Evolutionary conservation across 768 basidiomycete species (phyloP).

Genomic region (Ramaria sp.): DNA sequence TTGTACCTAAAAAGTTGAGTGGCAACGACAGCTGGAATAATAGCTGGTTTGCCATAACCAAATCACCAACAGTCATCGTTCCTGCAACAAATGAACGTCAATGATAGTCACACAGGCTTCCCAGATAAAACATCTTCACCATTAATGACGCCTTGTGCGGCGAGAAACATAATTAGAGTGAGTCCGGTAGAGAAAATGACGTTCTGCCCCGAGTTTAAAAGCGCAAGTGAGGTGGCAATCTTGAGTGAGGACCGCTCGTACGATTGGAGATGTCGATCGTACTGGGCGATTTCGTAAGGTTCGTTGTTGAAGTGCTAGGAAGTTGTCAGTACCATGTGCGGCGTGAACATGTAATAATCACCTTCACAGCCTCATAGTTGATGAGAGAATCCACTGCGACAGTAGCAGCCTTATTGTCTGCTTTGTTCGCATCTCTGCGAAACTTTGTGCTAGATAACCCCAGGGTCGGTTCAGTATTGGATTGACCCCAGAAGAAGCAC

Average conservation of each 20-base stretch:
- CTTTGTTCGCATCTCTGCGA: constrained; percentile 88
- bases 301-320: constrained; percentile 95
- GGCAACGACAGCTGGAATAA: constrained; percentile 96
- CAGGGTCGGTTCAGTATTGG: not conserved
- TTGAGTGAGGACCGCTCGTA: constrained; percentile 92
- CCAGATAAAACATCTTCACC: constrained; percentile 36
- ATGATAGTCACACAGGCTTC: not conserved
- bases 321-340: not conserved
- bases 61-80: constrained; percentile 95
- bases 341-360: constrained; percentile 21
- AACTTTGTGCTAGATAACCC: constrained; percentile 65
- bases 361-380: constrained; percentile 99
- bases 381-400: constrained; percentile 92
- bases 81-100: constrained; percentile 32
- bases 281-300: constrained; percentile 79
- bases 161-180: constrained; percentile 92
- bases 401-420: constrained; percentile 93
- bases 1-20: constrained; percentile 93
- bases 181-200: constrained; percentile 91
- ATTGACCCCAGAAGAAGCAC: not conserved
- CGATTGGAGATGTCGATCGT: constrained; percentile 75
- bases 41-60: constrained; percentile 98
- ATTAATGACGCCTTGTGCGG: constrained; percentile 87
- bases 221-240: constrained; percentile 89
- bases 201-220: constrained; percentile 93